A percentile compares a stretch with the other conserved stretches of the same genome.
Conservation (phyloP, 352 stramenopile species). For the Pythium dissotocum region DNA sequence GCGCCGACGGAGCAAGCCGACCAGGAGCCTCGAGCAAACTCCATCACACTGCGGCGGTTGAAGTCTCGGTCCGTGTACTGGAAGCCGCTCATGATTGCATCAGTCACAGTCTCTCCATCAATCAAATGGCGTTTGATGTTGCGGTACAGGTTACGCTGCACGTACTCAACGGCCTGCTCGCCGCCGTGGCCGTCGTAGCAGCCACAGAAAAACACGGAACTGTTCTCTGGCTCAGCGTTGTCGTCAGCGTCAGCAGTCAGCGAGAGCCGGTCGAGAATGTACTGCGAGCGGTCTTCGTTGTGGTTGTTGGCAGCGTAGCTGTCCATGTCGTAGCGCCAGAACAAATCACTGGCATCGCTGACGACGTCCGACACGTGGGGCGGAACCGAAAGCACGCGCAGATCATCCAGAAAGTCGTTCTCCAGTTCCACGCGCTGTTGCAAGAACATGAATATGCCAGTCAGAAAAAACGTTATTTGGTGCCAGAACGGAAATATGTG, state of each 20-base stretch:
- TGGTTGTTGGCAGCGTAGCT: conserved; percentile 65
- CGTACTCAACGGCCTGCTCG: conserved; percentile 63
- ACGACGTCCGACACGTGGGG: conserved; percentile 58
- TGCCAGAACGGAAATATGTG: neutral
- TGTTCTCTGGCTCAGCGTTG: conserved; percentile 14
- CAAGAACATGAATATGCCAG: neutral
- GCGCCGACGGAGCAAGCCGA: conserved; percentile 63
- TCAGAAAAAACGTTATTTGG: conserved; percentile 3
- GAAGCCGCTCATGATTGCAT: conserved; percentile 61
- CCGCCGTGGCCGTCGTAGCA: conserved; percentile 73
- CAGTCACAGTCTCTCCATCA: conserved; percentile 32
- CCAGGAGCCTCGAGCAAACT: conserved; percentile 60
- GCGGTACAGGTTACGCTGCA: conserved; percentile 60
- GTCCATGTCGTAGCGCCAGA: conserved; percentile 73
- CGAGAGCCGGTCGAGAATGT: conserved; percentile 43
- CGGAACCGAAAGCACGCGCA: conserved; percentile 49
- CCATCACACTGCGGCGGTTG: conserved; percentile 44
- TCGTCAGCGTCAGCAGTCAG: neutral
- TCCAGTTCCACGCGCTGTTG: conserved; percentile 34
- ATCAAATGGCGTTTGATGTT: conserved; percentile 51
- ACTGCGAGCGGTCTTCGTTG: conserved; percentile 68
- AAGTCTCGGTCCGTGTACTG: conserved; percentile 66
- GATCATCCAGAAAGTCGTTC: conserved; percentile 45
- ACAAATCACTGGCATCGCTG: conserved; percentile 32
- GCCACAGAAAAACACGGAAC: conserved; percentile 62